Evolutionary conservation across 805 yeast species (phyloP).

Genomic region (Nakazawaea ishiwadae): DNA sequence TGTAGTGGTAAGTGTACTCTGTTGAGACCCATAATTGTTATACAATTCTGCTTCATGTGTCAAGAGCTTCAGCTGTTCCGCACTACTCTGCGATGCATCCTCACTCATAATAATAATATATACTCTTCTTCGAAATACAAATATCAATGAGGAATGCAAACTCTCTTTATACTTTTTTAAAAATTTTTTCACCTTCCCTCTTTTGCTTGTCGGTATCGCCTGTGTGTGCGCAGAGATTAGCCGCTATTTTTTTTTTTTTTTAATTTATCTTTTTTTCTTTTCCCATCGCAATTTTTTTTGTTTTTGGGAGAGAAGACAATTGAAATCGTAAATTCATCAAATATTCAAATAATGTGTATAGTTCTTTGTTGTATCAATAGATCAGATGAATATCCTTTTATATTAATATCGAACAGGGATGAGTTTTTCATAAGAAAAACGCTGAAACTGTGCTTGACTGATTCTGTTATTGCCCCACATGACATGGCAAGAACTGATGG

Average conservation of each 20-base stretch:
- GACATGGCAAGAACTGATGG: conserved; percentile 70
- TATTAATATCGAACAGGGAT: conserved; percentile 81
- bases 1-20: conserved; percentile 26
- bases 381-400: conserved; percentile 72
- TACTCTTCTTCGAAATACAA: too few species aligned
- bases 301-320: too few species aligned
- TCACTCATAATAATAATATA: too few species aligned
- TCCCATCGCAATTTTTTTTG: not conserved
- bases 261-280: too few species aligned
- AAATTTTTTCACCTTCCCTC: too few species aligned
- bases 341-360: too few species aligned
- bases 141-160: too few species aligned
- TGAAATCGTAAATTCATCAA: too few species aligned
- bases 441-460: conserved; percentile 20
- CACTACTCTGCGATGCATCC: not conserved
- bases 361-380: conserved; percentile 71
- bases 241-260: too few species aligned
- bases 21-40: conserved; percentile 4
- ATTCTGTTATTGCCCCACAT: conserved; percentile 54
- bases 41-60: conserved; percentile 4
- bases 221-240: too few species aligned
- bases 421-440: conserved; percentile 72
- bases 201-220: too few species aligned
- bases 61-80: not conserved
- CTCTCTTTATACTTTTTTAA: too few species aligned